Evolutionary conservation across 208 protist genomes (phyloP).

Genomic region (Porcisia deanei): DNA sequence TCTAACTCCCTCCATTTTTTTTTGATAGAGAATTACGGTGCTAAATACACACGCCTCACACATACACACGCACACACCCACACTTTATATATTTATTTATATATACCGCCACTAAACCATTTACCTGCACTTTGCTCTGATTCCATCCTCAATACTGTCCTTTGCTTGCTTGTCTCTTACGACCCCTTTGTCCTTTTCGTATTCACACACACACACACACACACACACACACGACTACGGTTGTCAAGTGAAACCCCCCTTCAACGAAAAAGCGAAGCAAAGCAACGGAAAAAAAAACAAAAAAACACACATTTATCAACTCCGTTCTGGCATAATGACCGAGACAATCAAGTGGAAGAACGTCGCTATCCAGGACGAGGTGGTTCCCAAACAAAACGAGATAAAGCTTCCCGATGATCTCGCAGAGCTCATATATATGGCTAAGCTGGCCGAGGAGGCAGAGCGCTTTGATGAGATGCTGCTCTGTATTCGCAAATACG

Average conservation of each 20-base stretch:
- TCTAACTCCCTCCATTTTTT: background rate
- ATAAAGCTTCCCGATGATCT: conserved; percentile 81
- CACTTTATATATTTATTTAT: background rate
- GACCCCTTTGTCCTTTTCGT: background rate
- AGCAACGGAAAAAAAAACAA: conserved; percentile 11
- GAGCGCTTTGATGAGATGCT: conserved; percentile 99
- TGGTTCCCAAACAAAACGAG: conserved; percentile 78
- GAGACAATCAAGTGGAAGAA: conserved; percentile 88
- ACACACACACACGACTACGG: background rate
- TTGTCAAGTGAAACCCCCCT: background rate
- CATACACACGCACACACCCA: background rate
- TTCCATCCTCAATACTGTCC: too few species aligned
- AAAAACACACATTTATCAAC: background rate
- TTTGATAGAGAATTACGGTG: background rate
- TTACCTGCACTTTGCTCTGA: background rate
- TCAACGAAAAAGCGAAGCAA: background rate
- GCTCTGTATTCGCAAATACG: conserved; percentile 97
- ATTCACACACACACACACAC: background rate
- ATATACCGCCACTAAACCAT: background rate
- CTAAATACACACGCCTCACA: background rate
- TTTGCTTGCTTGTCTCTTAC: background rate
- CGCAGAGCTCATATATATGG: conserved; percentile 94
- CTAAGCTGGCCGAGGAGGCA: conserved; percentile 98
- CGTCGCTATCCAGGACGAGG: conserved; percentile 64
- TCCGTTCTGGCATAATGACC: conserved; percentile 49